phyloP scores from a whole-genome alignment of 768 basidiomycete species.

The Tylopilus felleus region DNA sequence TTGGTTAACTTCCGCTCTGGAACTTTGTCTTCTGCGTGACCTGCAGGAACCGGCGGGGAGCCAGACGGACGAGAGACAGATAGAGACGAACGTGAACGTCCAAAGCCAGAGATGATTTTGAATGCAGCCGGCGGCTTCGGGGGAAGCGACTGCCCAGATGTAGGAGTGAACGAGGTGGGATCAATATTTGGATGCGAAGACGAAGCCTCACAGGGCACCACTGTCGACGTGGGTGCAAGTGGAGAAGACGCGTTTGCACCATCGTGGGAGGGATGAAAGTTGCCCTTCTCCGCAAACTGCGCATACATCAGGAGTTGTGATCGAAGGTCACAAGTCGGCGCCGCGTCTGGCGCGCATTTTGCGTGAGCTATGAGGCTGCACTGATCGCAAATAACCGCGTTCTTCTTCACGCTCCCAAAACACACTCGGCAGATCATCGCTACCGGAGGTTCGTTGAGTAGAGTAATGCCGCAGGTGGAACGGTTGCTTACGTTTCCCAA shows the following conservation, averaged over 20 bases:
- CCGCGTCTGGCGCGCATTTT: constrained; percentile 69
- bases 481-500: constrained; percentile 75
- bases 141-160: constrained; percentile 20
- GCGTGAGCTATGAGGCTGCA: constrained; percentile 89
- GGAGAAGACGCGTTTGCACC: constrained; percentile 23
- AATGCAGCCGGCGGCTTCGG: constrained; percentile 55
- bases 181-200: constrained; percentile 51
- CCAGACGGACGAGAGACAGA: constrained; percentile 37
- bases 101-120: constrained; percentile 64
- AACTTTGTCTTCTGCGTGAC: constrained; percentile 21
- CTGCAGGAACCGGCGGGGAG: constrained; percentile 24
- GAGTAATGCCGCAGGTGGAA: background rate
- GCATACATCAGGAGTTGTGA: constrained; percentile 76
- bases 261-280: constrained; percentile 54
- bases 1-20: constrained; percentile 34
- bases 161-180: constrained; percentile 30
- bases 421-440: constrained; percentile 89
- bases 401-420: constrained; percentile 74
- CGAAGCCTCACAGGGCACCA: constrained; percentile 56
- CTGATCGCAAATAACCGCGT: constrained; percentile 80
- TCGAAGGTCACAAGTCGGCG: constrained; percentile 79
- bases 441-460: constrained; percentile 31
- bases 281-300: constrained; percentile 71
- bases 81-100: constrained; percentile 58
- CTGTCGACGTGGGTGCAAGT: constrained; percentile 25